phyloP scores from a whole-genome alignment of 208 protist genomes.

The Leishmania arabica region DNA sequence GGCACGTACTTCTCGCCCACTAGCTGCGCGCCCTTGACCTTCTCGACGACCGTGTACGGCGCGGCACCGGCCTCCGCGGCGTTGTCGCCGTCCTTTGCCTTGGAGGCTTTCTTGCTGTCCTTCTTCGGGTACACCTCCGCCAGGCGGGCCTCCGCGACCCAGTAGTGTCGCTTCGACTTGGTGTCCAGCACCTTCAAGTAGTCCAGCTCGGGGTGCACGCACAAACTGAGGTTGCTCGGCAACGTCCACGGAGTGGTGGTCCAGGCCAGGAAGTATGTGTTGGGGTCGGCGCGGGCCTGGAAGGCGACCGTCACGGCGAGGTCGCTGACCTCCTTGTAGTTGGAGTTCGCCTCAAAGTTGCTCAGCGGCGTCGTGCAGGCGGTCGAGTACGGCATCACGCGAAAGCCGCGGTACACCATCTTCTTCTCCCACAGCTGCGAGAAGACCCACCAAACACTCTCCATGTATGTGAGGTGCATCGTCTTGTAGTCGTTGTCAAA shows the following conservation, averaged over 20 bases:
- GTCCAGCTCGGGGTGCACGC: constrained; percentile 98
- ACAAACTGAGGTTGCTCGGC: constrained; percentile 98
- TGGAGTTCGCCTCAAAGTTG: constrained; percentile 99
- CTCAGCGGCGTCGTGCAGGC: constrained; percentile 99
- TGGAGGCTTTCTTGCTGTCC: constrained; percentile 39
- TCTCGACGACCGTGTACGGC: constrained; percentile 79
- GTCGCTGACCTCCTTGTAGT: constrained; percentile 99
- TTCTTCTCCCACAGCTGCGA: constrained; percentile 97
- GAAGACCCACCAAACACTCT: constrained; percentile 99
- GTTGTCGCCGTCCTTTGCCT: constrained; percentile 11
- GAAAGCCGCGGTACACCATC: constrained; percentile 99
- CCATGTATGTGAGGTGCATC: constrained; percentile 99
- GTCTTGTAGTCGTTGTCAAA: constrained; percentile 99
- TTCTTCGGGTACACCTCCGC: constrained; percentile 79
- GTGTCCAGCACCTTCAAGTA: constrained; percentile 97
- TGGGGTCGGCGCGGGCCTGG: constrained; percentile 69
- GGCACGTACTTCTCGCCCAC: constrained; percentile 95
- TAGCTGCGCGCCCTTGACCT: constrained; percentile 90
- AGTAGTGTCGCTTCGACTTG: constrained; percentile 85
- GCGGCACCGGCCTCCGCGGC: constrained; percentile 22
- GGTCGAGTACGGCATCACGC: constrained; percentile 99
- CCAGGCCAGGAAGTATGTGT: constrained; percentile 97
- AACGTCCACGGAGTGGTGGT: constrained; percentile 99
- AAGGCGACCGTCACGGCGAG: constrained; percentile 94
- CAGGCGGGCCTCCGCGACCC: constrained; percentile 78